Conservation (phyloP, 1,139 yeast species). For the Oligophagozyma castellii region DNA sequence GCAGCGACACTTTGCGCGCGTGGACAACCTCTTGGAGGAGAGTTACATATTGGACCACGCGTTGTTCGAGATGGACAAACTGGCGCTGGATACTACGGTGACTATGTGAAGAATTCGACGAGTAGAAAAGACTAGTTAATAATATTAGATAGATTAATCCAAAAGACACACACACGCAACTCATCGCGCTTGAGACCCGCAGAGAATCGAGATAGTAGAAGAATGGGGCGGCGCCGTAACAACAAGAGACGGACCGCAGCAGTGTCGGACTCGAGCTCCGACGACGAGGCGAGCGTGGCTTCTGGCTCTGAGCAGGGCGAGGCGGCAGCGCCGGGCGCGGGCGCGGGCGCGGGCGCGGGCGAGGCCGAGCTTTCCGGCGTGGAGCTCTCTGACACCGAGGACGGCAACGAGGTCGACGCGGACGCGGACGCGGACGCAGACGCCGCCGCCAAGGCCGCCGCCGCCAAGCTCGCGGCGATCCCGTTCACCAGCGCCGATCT, state of each 20-base stretch:
- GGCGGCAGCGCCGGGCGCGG: conserved; percentile 12
- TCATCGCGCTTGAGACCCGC: no score
- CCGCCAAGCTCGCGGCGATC: conserved; percentile 12
- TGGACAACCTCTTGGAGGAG: conserved; percentile 71
- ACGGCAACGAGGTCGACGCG: conserved; percentile 40
- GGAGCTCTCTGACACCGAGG: conserved; percentile 25
- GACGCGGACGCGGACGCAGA: conserved; percentile 34
- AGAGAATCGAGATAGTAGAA: no score
- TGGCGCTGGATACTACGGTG: neutral
- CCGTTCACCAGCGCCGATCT: conserved; percentile 21
- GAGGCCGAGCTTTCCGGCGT: conserved; percentile 31
- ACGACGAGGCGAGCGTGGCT: no score
- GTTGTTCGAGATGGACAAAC: conserved; percentile 57
- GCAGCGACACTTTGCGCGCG: conserved; percentile 66
- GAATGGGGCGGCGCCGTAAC: no score
- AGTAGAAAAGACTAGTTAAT: conserved; percentile 4
- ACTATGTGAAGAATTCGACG: neutral
- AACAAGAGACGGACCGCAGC: conserved; percentile 69
- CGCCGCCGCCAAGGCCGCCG: conserved; percentile 10
- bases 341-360: conserved; percentile 10
- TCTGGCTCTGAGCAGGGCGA: conserved; percentile 19
- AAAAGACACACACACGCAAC: no score
- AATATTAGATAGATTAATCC: no score
- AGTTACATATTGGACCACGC: conserved; percentile 79
- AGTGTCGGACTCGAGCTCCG: conserved; percentile 32